Evolutionary conservation across 108 stramenopile genomes (phyloP).

Genomic region (Conticribra weissflogii): DNA sequence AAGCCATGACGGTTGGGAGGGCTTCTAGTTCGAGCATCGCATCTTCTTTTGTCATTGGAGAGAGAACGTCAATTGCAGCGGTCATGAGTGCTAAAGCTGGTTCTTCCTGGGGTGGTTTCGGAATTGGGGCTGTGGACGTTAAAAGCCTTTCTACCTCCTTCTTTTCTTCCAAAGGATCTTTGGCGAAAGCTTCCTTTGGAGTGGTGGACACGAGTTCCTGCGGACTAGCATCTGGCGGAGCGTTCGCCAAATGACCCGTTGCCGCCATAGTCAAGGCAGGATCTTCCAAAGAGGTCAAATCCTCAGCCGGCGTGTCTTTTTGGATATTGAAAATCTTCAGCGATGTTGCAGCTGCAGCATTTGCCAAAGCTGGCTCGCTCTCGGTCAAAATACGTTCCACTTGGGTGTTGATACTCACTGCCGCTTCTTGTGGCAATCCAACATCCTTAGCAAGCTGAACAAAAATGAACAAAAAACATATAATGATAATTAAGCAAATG

Average conservation of each 20-base stretch:
- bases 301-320: not conserved
- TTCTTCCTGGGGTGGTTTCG: not conserved
- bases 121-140: constrained; percentile 2
- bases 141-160: not conserved
- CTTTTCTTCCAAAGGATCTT: not conserved
- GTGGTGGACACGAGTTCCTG: too few relatives aligned
- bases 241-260: not conserved
- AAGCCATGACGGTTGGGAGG: too few relatives aligned
- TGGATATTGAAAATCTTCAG: too few relatives aligned
- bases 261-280: constrained; percentile 1
- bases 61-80: not conserved
- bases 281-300: not conserved
- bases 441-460: constrained; percentile 19
- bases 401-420: not conserved
- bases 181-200: not conserved
- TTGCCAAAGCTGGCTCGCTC: not conserved
- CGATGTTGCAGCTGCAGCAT: too few relatives aligned
- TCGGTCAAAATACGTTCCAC: not conserved
- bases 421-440: not conserved
- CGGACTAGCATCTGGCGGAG: too few relatives aligned
- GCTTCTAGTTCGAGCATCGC: not conserved
- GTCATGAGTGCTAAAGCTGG: not conserved
- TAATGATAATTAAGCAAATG: too few relatives aligned
- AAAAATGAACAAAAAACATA: not conserved
- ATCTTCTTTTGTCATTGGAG: not conserved